Percentiles rank a stretch among this genome's conserved stretches.
Evolutionary conservation across 441 rosid genomes (phyloP).

Genomic region (Arabidopsis hybrid): DNA sequence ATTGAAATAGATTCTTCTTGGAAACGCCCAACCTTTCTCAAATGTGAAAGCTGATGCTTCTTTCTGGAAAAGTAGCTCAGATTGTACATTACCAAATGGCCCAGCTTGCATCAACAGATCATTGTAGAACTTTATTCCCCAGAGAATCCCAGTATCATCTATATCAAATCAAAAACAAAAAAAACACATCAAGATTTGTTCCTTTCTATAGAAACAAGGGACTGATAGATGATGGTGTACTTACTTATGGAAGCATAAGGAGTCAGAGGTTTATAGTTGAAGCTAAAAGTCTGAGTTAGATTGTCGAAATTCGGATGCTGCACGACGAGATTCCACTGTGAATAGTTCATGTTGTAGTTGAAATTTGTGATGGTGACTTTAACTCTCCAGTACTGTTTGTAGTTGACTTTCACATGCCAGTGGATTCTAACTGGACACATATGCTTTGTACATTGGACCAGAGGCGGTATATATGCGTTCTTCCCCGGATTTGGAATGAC

Average conservation of each 20-base stretch:
- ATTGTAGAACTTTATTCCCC: conserved; percentile 76
- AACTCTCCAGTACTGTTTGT: conserved; percentile 86
- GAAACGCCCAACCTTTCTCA: conserved; percentile 88
- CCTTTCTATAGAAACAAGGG: conserved; percentile 24
- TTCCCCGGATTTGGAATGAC: conserved; percentile 68
- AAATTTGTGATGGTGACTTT: conserved; percentile 89
- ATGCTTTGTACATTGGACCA: conserved; percentile 91
- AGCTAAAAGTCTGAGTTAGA: conserved; percentile 89
- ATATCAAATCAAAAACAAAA: conserved; percentile 24
- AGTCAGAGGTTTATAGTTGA: conserved; percentile 81
- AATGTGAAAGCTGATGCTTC: conserved; percentile 72
- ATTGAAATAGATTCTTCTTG: conserved; percentile 78
- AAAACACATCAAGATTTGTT: conserved; percentile 15
- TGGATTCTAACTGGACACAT: conserved; percentile 95
- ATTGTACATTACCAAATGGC: conserved; percentile 78
- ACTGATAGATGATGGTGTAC: conserved; percentile 33
- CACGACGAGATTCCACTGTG: conserved; percentile 87
- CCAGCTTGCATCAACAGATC: conserved; percentile 82
- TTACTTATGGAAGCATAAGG: conserved; percentile 84
- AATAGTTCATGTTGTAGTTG: conserved; percentile 85
- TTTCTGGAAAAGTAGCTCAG: conserved; percentile 75
- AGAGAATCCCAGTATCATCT: conserved; percentile 84
- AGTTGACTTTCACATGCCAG: conserved; percentile 93
- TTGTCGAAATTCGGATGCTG: conserved; percentile 94
- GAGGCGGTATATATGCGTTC: conserved; percentile 56